These are phyloP conservation scores for Podaxis pistillaris DNA, from an alignment of 768 basidiomycete genomes.

Conservation along the genomic window DNA sequence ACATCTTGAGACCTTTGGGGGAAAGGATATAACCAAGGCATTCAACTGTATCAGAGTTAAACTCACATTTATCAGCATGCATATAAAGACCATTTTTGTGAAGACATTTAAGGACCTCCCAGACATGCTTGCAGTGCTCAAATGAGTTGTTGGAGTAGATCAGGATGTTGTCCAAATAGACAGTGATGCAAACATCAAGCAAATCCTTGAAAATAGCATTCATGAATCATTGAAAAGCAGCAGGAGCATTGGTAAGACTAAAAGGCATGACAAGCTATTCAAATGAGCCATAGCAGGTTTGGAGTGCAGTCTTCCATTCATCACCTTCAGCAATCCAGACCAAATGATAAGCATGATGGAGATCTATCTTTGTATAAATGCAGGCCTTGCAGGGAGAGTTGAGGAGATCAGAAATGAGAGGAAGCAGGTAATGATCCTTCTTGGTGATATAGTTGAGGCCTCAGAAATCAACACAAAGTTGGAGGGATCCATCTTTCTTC, in stretches of 20 bases:
- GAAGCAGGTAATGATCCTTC: not conserved
- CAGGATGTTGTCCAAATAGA: conserved; percentile 26
- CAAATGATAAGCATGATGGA: conserved; percentile 35
- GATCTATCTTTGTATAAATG: conserved; percentile 33
- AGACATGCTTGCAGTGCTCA: too few species aligned
- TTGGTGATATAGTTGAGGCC: conserved; percentile 16
- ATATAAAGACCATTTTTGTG: too few species aligned
- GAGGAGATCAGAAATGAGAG: too few species aligned
- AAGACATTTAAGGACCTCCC: too few species aligned
- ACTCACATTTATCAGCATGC: too few species aligned
- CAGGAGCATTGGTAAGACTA: conserved; percentile 31
- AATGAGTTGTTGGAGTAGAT: conserved; percentile 12
- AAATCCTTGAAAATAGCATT: conserved; percentile 36
- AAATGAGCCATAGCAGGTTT: conserved; percentile 28
- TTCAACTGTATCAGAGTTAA: too few species aligned
- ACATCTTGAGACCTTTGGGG: too few species aligned
- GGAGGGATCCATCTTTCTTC: too few species aligned
- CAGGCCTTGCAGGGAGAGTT: conserved; percentile 22
- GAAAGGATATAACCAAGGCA: too few species aligned
- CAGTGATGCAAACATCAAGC: conserved; percentile 35
- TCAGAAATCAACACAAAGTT: too few species aligned
- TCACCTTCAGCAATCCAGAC: conserved; percentile 36
- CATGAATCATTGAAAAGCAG: conserved; percentile 43
- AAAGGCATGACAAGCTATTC: too few species aligned
- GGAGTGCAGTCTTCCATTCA: conserved; percentile 44